Evolutionary conservation across 352 stramenopile genomes (phyloP).

Genomic region (Pythium diclinum): DNA sequence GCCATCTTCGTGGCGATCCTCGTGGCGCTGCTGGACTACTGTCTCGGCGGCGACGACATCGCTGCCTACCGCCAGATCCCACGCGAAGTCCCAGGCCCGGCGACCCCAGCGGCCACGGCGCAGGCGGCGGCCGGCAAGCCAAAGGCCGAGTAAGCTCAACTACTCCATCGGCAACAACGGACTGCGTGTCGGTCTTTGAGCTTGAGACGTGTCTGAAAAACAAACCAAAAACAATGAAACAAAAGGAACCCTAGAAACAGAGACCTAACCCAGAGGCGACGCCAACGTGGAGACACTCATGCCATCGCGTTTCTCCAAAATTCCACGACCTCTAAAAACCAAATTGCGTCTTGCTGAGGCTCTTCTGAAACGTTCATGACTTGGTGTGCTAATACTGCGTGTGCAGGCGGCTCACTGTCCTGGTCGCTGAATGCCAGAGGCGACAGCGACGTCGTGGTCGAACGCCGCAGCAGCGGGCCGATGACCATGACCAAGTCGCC

Average conservation of each 20-base stretch:
- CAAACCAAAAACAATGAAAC: neutral
- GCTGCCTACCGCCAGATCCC: conserved; percentile 48
- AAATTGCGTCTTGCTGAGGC: conserved; percentile 24
- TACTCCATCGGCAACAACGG: neutral
- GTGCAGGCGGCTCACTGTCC: conserved; percentile 5
- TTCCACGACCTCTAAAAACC: conserved; percentile 26
- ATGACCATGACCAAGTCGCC: conserved; percentile 81
- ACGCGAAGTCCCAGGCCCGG: conserved; percentile 19
- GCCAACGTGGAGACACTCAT: neutral
- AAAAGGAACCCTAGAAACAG: neutral
- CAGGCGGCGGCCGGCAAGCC: conserved; percentile 20
- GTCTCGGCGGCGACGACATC: conserved; percentile 39
- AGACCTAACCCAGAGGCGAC: neutral
- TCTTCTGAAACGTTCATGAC: conserved; percentile 17
- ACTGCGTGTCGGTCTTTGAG: neutral
- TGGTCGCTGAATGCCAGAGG: conserved; percentile 10
- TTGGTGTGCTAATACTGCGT: conserved; percentile 21
- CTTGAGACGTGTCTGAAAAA: neutral
- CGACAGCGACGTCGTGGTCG: conserved; percentile 7
- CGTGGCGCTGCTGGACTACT: conserved; percentile 39
- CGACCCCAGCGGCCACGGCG: conserved; percentile 23
- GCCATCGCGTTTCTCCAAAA: conserved; percentile 18
- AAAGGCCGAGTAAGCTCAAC: conserved; percentile 22
- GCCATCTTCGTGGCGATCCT: conserved; percentile 39
- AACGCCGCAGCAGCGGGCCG: conserved; percentile 44